Conservation (phyloP, 2,329 filamentous ascomycete species). For the Elsinoe necatrix region DNA sequence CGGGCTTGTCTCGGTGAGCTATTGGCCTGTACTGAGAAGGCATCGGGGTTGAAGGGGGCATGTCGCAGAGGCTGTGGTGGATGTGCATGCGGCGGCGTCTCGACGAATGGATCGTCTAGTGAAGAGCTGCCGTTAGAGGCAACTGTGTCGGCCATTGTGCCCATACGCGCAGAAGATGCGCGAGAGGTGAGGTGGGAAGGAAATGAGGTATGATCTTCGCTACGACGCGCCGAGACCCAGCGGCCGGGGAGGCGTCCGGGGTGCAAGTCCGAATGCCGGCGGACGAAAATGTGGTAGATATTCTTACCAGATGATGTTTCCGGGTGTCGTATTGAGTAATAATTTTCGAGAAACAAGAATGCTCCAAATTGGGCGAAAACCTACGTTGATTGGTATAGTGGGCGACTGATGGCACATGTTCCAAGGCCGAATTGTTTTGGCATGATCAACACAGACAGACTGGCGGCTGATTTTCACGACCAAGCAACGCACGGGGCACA, state of each 20-base stretch:
- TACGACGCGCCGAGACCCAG: background rate
- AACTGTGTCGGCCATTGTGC: slow-evolving; percentile 3
- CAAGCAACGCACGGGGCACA: background rate
- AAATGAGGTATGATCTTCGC: background rate
- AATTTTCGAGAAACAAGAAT: background rate
- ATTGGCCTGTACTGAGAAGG: slow-evolving; percentile 70
- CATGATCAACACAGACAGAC: slow-evolving; percentile 12
- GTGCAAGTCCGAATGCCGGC: background rate
- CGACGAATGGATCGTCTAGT: slow-evolving; percentile 38
- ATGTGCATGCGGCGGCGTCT: slow-evolving; percentile 28
- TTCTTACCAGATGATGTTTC: background rate
- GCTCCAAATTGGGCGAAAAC: background rate
- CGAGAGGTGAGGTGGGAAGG: background rate
- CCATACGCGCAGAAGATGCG: background rate
- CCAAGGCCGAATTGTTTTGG: slow-evolving; percentile 12
- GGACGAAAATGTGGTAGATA: background rate
- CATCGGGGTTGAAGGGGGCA: slow-evolving; percentile 65
- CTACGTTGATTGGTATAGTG: slow-evolving; percentile 6
- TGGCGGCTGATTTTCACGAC: slow-evolving; percentile 5
- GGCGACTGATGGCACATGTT: slow-evolving; percentile 7
- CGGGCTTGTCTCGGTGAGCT: slow-evolving; percentile 75
- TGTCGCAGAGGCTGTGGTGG: slow-evolving; percentile 54
- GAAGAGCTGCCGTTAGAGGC: background rate
- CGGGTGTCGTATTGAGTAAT: background rate
- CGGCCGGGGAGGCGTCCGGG: background rate